Percentiles rank a stretch among this genome's conserved stretches.
phyloP scores from a whole-genome alignment of 139 green algal species.

The Zygnema circumcarinatum region DNA sequence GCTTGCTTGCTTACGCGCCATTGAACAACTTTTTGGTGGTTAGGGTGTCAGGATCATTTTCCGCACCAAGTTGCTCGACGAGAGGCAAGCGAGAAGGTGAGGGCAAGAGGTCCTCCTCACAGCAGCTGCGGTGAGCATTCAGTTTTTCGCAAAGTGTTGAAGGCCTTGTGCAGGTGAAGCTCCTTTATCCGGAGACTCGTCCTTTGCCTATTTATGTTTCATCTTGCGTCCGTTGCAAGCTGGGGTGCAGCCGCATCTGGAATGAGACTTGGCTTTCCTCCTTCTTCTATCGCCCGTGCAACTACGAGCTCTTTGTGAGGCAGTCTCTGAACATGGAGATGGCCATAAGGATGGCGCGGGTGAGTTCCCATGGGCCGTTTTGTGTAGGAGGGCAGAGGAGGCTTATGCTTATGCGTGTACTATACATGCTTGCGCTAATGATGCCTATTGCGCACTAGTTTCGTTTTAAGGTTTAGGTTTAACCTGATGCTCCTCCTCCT shows the following conservation, averaged over 20 bases:
- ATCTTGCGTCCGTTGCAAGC: too few relatives aligned
- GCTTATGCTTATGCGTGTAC: too few relatives aligned
- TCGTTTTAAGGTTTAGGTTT: background rate
- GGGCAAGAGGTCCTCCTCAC: too few relatives aligned
- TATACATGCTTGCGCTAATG: conserved; percentile 10
- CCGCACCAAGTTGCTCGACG: conserved; percentile 36
- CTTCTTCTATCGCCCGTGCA: conserved; percentile 89
- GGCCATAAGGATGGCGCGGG: conserved; percentile 71
- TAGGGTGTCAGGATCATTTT: conserved; percentile 49
- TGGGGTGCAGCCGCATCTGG: conserved; percentile 72
- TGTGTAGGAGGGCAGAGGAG: background rate
- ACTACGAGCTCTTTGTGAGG: conserved; percentile 86
- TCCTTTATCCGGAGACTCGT: too few relatives aligned
- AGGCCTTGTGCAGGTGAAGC: too few relatives aligned
- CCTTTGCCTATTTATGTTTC: too few relatives aligned
- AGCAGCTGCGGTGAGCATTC: too few relatives aligned
- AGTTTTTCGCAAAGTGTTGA: too few relatives aligned
- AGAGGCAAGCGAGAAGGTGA: conserved; percentile 48
- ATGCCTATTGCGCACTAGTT: background rate
- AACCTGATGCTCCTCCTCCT: background rate
- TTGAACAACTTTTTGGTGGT: background rate
- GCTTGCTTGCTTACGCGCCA: too few relatives aligned
- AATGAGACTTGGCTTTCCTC: conserved; percentile 83
- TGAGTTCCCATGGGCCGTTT: conserved; percentile 10
- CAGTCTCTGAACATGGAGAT: conserved; percentile 86